Base-by-base conservation (phyloP, 331 rosid genomes). In the Spiraea crenata region DNA sequence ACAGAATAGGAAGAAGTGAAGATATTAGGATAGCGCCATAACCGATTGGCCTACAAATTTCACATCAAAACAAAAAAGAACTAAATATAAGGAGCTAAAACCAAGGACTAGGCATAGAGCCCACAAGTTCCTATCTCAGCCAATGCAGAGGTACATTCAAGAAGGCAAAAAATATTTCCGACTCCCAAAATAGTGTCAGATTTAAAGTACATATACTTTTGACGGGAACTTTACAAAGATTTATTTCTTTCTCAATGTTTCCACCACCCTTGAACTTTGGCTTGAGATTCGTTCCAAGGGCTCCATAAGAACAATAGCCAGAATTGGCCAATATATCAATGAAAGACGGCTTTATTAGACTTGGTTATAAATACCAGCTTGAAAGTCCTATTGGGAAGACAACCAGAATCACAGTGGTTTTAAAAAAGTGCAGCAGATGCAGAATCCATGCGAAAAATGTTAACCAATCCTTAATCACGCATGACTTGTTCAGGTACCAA, bases 311-410 rank as follows among this genome's bases (percentile, higher is more conserved):
- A 54, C 45, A 45, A 45, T 45, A 45, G 54, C 17, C 7, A 44
- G 39, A 3, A 20, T 41, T 64, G 19, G 13, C 20, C 15, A 64
- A n/a, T 46, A 8, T 66, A 10, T 34, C 25, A 35, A 35, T 34
- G n/a, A 35, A 66, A 66, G 10, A 66, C 9, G 15, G 58, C 35
- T 66, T 48, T 66, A 15, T 61, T n/a, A 34, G 9, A 5, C 66
- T 61, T 61, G 47, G 31, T 56, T 68, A 37, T 47, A 67, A 50
- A 60, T 67, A 38, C 61, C 38, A 38, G 61, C 61, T 17, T 51
- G 7, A 67, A 67, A 17, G 48, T 17, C 39, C 50, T 51, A 13
- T n/a, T 3, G 19, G 14, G 14, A 37, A 6, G 38, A 12, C 72
- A 51, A 35, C 38, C 5, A 67, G 48, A 61, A n/a, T 7, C 48